Percentiles rank a stretch among this genome's conserved stretches.
phyloP scores from a whole-genome alignment of 2,329 filamentous ascomycete genomes.

The Neonectria coccinea region DNA sequence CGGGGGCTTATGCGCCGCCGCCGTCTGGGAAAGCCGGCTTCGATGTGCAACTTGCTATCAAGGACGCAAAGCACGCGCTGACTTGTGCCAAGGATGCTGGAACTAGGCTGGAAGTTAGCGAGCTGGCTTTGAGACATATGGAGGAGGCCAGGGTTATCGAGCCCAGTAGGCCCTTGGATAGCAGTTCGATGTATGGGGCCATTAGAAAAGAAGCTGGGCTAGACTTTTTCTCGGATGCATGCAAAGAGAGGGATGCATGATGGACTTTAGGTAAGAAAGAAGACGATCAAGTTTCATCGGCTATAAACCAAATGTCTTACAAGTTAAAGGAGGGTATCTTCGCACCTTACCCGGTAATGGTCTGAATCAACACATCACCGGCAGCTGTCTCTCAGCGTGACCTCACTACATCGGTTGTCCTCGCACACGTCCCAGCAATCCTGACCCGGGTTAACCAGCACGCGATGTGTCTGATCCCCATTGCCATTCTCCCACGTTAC shows the following conservation, averaged over 20 bases:
- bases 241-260: conserved; percentile 16
- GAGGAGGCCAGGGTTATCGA: conserved; percentile 14
- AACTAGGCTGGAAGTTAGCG: conserved; percentile 15
- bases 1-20: conserved; percentile 43
- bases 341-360: background rate
- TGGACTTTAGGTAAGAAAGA: background rate
- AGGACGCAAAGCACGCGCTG: conserved; percentile 24
- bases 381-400: conserved; percentile 8
- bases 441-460: conserved; percentile 5
- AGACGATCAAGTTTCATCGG: background rate
- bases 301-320: too few species aligned
- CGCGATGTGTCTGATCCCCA: conserved; percentile 17
- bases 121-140: conserved; percentile 20
- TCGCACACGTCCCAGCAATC: conserved; percentile 6
- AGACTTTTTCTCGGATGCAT: conserved; percentile 17
- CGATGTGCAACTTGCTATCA: conserved; percentile 20
- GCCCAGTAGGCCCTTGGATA: conserved; percentile 19
- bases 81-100: conserved; percentile 12
- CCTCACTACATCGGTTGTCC: conserved; percentile 3
- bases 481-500: conserved; percentile 10
- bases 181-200: conserved; percentile 23
- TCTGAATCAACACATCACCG: background rate
- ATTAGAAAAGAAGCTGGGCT: conserved; percentile 19
- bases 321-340: background rate
- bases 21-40: conserved; percentile 10